Base-by-base conservation (phyloP, 441 rosid species). In the Gossypium schwendimanii region DNA sequence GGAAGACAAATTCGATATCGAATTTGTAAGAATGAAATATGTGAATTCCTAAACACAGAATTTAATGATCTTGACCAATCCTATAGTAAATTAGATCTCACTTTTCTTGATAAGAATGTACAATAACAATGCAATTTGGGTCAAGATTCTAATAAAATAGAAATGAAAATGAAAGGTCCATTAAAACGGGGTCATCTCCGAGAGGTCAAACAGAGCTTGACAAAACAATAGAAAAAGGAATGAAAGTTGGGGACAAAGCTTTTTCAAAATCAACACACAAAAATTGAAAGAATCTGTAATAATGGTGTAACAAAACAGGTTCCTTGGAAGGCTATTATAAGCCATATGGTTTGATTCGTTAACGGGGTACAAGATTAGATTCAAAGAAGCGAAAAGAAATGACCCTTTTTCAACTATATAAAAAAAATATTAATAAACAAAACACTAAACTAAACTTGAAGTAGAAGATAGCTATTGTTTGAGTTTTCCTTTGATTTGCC, bases 401-500 rank as follows among this genome's bases (percentile, higher is more conserved):
- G 53, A 36, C 73, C 78, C 81, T 78, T 81, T 77, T 55, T 44
- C n/a, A 33, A 18, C 24, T 8, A 59, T n/a, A 33, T 7, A 10
- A 62, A 2, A 63, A 63, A 18, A 31, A 33, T 10, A 23, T 0
- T 10, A 57, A 24, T 12, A 49, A 58, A 14, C 10, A 6, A 36
- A 36, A 36, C 41, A 36, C 41, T 36, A 36, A 62, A 41, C 8
- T 9, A 20, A 39, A 44, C 50, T 39, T 17, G 24, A 1, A 41
- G 69, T 4, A 11, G 7, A 50, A 69, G 61, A 28, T 12, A 50
- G 7, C 17, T 20, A 63, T 74, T 67, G 24, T 69, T 17, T 63
- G 71, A 69, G 70, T 64, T 73, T 75, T 55, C 63, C 54, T 17
- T 70, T 77, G 85, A 85, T 85, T 81, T 78, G 86, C 84, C 87